phyloP scores from a whole-genome alignment of 805 yeast genomes.

The Candida taoyuanica region DNA sequence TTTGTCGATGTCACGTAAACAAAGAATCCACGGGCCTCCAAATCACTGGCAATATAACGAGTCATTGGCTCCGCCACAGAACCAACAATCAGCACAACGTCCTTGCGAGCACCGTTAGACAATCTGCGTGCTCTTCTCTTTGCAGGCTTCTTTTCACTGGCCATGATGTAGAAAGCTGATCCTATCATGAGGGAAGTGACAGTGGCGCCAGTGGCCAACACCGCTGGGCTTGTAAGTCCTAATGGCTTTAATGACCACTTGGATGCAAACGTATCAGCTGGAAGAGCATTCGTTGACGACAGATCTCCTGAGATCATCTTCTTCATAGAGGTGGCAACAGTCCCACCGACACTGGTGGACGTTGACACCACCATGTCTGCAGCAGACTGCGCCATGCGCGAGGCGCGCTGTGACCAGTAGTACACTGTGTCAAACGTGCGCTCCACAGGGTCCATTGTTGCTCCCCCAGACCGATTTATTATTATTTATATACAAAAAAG shows the following conservation, averaged over 20 bases:
- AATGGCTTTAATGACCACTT: too few relatives aligned
- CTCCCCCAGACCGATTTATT: too few relatives aligned
- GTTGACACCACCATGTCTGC: slow-evolving; percentile 7
- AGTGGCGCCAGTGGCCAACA: slow-evolving; percentile 6
- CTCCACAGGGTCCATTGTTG: slow-evolving; percentile 19
- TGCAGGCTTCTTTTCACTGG: not conserved
- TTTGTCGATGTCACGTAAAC: slow-evolving; percentile 60
- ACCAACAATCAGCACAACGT: slow-evolving; percentile 71
- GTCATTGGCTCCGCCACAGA: slow-evolving; percentile 74
- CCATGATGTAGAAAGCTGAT: slow-evolving; percentile 2
- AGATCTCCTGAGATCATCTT: not conserved
- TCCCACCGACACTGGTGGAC: slow-evolving; percentile 1
- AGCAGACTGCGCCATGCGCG: slow-evolving; percentile 1
- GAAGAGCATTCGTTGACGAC: too few relatives aligned
- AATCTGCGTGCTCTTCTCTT: slow-evolving; percentile 58
- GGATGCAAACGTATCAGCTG: too few relatives aligned
- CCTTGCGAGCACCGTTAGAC: slow-evolving; percentile 66
- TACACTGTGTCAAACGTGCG: slow-evolving; percentile 16
- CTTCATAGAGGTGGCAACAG: slow-evolving; percentile 1
- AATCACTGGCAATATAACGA: slow-evolving; percentile 63
- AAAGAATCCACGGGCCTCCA: slow-evolving; percentile 75
- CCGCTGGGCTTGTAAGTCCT: too few relatives aligned
- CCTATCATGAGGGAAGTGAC: slow-evolving; percentile 4
- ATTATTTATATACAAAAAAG: too few relatives aligned
- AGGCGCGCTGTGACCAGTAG: slow-evolving; percentile 17